Base-by-base conservation (phyloP, 1,284 basidiomycete genomes). In the Wallemia ichthyophaga region DNA sequence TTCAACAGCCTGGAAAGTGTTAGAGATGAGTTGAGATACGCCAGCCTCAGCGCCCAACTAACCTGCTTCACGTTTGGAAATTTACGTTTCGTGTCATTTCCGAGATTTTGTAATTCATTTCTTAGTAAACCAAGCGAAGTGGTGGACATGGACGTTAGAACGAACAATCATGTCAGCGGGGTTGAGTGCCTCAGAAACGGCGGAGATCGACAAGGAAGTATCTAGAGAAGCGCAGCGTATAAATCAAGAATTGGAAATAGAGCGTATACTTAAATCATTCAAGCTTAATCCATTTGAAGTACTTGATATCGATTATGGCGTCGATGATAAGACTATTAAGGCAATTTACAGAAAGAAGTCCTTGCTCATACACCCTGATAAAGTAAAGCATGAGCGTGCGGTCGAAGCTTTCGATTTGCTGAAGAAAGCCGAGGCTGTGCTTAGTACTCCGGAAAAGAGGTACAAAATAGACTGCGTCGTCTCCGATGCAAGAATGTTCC, bases 31-130 rank as follows among this genome's bases (percentile, higher is more conserved):
- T 25, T 25, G 32, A 55, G n/a, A 48, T 17, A 53, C 23, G 63
- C 27, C 61, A 5, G 58, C 60, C 81, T 24, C 82, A 81, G 21
- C 81, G 81, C 19, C 78, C 74, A 15, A 63, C 71, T 62, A 65
- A 84, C 84, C 74, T 87, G 83, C 64, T 80, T 79, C 63, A 87
- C 81, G 66, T 87, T 83, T 17, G 83, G 80, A 67, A 88, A 79
- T 64, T 83, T 81, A 62, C 85, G 72, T 62, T 81, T 77, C 26
- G 83, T 83, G 71, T 88, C 85, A 62, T 80, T 82, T 1, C 82
- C 76, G 62, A 88, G 71, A 37, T 81, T 79, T 76, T 85, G 65
- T n/a, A 71, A 67, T 61, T 70, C 70, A 32, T 67, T 68, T 5
- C 70, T 65, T 33, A 71, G 67, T 25, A 71, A 63, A 60, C 68